Conservation (phyloP, 306 rosid species). For the Carpinus fangiana region DNA sequence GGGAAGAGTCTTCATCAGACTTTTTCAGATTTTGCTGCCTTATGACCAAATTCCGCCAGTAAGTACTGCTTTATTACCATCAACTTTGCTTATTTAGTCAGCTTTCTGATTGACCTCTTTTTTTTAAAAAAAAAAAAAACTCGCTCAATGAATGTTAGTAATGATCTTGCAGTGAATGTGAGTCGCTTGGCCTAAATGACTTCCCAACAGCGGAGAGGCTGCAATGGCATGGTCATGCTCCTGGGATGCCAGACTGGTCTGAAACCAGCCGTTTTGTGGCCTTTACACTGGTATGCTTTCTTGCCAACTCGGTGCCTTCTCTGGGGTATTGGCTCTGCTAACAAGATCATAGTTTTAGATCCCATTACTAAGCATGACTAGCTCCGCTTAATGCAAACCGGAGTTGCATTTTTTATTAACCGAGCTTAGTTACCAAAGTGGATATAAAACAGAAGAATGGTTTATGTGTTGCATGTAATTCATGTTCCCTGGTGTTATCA, state of each 20-base stretch:
- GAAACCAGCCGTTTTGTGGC: constrained; percentile 87
- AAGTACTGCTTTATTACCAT: constrained; percentile 23
- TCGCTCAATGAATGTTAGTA: constrained; percentile 13
- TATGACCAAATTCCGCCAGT: constrained; percentile 75
- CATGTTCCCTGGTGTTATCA: too few species aligned
- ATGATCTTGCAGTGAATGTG: constrained; percentile 76
- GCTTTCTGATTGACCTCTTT: not conserved
- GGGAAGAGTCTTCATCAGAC: constrained; percentile 70
- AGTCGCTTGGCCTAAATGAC: constrained; percentile 76
- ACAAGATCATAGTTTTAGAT: not conserved
- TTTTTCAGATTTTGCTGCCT: constrained; percentile 86
- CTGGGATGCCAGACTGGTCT: constrained; percentile 86
- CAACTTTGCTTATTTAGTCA: constrained; percentile 1
- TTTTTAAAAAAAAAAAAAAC: not conserved
- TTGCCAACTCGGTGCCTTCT: constrained; percentile 8
- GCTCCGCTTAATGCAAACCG: not conserved
- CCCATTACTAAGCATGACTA: not conserved
- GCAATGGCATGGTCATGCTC: constrained; percentile 95
- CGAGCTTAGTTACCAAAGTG: not conserved
- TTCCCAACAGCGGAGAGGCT: constrained; percentile 88
- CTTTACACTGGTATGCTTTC: constrained; percentile 65
- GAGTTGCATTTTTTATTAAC: not conserved
- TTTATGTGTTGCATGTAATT: not conserved
- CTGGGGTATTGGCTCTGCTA: not conserved
- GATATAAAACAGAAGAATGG: not conserved